Conservation (phyloP, 768 basidiomycete species). For the Harrya chromipes region DNA sequence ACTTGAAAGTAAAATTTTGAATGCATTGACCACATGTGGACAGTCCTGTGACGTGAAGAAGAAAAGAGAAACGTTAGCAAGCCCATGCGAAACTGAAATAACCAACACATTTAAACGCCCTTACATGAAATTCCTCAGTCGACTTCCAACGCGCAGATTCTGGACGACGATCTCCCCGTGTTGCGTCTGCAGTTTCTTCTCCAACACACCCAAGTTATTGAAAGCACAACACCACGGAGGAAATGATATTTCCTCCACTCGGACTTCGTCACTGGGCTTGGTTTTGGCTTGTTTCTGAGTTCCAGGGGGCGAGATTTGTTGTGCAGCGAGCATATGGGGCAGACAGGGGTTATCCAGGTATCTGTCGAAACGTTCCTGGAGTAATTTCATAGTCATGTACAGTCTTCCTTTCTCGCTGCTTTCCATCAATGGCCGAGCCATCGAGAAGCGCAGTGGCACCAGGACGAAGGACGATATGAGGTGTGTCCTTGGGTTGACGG, state of each 20-base stretch:
- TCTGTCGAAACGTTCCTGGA: conserved; percentile 14
- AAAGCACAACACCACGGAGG: conserved; percentile 11
- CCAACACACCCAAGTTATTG: conserved; percentile 16
- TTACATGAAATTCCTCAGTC: conserved; percentile 11
- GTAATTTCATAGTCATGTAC: conserved; percentile 7
- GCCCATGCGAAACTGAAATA: neutral
- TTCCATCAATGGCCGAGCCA: conserved; percentile 8
- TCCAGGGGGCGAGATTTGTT: neutral
- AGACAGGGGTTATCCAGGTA: conserved; percentile 15
- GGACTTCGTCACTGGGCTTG: too few species aligned
- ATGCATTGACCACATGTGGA: conserved; percentile 19
- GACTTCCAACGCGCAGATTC: conserved; percentile 9
- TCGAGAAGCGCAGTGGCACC: conserved; percentile 18
- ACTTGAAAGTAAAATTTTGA: conserved; percentile 15
- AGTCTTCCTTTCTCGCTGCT: conserved; percentile 8
- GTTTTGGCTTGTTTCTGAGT: neutral
- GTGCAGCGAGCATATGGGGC: conserved; percentile 8
- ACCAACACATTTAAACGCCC: neutral
- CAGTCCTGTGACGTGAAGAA: neutral
- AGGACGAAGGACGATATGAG: conserved; percentile 13
- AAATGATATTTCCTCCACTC: too few species aligned
- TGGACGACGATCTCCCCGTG: conserved; percentile 3
- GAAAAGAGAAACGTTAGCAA: neutral
- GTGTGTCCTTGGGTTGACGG: conserved; percentile 17
- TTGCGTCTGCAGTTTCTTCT: conserved; percentile 7